Conservation (phyloP, 2,329 filamentous ascomycete species). For the Pestalotiopsis sp. region DNA sequence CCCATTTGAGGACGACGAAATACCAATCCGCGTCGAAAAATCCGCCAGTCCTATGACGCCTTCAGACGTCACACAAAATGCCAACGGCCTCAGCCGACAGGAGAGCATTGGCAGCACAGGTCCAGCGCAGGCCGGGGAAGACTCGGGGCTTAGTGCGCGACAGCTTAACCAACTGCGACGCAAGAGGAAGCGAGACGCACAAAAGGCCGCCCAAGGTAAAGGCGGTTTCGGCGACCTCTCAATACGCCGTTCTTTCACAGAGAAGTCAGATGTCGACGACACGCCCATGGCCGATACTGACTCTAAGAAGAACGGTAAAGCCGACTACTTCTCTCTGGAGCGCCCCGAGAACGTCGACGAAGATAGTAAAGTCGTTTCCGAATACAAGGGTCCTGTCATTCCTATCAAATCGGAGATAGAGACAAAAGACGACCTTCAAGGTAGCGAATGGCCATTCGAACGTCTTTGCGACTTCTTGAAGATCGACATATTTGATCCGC, state of each 20-base stretch:
- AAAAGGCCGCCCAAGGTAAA: conserved; percentile 84
- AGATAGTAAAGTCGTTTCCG: conserved; percentile 87
- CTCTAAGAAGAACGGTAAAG: conserved; percentile 63
- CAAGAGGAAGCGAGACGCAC: conserved; percentile 88
- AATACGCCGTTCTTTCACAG: conserved; percentile 62
- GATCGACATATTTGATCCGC: conserved; percentile 88
- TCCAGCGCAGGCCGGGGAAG: conserved; percentile 55
- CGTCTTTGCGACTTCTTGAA: conserved; percentile 92
- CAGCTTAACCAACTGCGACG: conserved; percentile 94
- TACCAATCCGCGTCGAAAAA: conserved; percentile 65
- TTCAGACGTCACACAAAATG: conserved; percentile 37
- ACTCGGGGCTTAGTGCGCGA: conserved; percentile 80
- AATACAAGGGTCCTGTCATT: conserved; percentile 85
- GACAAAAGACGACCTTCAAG: conserved; percentile 74
- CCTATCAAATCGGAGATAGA: conserved; percentile 87
- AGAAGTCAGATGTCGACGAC: conserved; percentile 65
- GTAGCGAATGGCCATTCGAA: conserved; percentile 91
- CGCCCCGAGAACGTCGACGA: conserved; percentile 79
- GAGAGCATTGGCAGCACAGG: conserved; percentile 37
- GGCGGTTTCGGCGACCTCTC: conserved; percentile 88
- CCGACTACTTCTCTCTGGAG: conserved; percentile 91
- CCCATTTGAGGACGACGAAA: conserved; percentile 81
- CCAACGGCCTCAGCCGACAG: conserved; percentile 35
- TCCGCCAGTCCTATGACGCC: conserved; percentile 48
- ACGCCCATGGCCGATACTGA: conserved; percentile 55